Conservation (phyloP, 768 basidiomycete genomes). For the Cystoderma amianthinum region DNA sequence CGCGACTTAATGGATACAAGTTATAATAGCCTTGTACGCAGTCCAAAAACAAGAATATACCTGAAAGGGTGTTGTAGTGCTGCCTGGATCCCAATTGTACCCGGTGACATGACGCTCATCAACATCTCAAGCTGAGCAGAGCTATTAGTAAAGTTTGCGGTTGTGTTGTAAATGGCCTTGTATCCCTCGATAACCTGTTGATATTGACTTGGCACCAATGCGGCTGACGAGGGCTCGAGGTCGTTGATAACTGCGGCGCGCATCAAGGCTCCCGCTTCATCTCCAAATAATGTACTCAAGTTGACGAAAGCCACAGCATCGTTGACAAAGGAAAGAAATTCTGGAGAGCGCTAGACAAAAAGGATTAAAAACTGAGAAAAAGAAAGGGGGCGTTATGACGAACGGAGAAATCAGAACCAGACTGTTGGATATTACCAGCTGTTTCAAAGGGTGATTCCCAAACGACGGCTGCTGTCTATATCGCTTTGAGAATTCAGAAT, state of each 20-base stretch:
- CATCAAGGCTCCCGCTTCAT: not conserved
- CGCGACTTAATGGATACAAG: constrained; percentile 26
- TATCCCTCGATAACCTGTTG: constrained; percentile 44
- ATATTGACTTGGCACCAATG: constrained; percentile 37
- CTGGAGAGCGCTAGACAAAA: not conserved
- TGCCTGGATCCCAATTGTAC: constrained; percentile 48
- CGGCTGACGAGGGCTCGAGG: not conserved
- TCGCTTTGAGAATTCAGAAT: not conserved
- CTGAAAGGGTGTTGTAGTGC: constrained; percentile 63
- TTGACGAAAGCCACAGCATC: constrained; percentile 2
- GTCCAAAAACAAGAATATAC: constrained; percentile 9
- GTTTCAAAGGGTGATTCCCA: constrained; percentile 17
- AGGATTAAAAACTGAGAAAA: not conserved
- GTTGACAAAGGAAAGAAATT: not conserved
- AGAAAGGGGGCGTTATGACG: constrained; percentile 1
- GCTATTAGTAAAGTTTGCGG: constrained; percentile 28
- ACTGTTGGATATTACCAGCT: constrained; percentile 17
- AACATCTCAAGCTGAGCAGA: constrained; percentile 56
- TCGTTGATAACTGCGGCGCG: not conserved
- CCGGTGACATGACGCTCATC: constrained; percentile 27
- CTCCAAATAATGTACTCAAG: not conserved
- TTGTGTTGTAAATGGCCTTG: constrained; percentile 45
- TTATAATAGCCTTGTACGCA: not conserved
- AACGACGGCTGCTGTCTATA: constrained; percentile 16
- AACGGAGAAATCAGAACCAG: constrained; percentile 20